Base-by-base conservation (phyloP, 2,329 filamentous ascomycete species). In the Trematosphaeria pertusa region DNA sequence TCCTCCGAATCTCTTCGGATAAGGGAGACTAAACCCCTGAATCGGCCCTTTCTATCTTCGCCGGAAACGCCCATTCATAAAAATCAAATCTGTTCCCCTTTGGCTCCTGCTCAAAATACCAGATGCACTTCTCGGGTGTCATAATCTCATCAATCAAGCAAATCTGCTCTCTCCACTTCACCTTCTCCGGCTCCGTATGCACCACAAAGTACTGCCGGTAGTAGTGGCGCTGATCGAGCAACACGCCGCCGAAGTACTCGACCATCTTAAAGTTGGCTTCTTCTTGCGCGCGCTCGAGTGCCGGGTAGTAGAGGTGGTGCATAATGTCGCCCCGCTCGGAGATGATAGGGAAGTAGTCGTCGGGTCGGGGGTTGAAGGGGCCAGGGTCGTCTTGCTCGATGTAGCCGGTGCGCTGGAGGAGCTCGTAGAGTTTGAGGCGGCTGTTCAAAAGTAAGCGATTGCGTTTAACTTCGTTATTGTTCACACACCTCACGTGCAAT, bases 131-230 rank as follows among this genome's bases (percentile, higher is more conserved):
- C 19, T 61, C 54, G 2, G 65, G 65, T 3, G 59, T 65, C 5
- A 71, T 59, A 17, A 71, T 52, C 24, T 61, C 62, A 2, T 56
- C 57, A 18, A 71, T 58, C 9, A 54, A 62, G 10, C 58, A 52
- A 2, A 61, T 58, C 11, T 54, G 44, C 2, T 58, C 22, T 32
- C 52, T 59, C 67, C 67, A 71, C 9, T 55, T 46, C 4, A 38
- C 18, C 3, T 54, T 50, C 1, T 37, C 22, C 1, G 64, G 54
- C n/a, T 67, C 52, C 0, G 64, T 63, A 17, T 71, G 68, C 3
- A 70, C 65, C 1, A 71, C 54, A 32, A 55, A 67, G 45, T 60
- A 65, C 4, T 67, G 60, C 12, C 68, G 67, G 37, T 69, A 70
- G 24, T 57, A 39, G 9, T 58, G 61, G 5, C 59, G 57, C 43